Conservation (phyloP, 2,329 filamentous ascomycete genomes). For the Paecilomyces dactylethromorphus region DNA sequence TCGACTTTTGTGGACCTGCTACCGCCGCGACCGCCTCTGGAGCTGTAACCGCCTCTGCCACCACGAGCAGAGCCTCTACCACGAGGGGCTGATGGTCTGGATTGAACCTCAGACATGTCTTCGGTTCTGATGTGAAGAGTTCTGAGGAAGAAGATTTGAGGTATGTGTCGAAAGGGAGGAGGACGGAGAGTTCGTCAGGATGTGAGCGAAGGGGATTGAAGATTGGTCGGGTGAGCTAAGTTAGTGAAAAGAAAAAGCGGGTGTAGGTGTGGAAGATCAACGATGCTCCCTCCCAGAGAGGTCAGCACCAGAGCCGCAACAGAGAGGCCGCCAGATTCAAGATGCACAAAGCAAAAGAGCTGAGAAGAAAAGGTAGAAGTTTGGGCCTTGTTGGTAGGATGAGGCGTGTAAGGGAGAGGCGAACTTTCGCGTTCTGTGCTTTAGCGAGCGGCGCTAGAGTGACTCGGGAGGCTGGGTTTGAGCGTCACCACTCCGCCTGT, state of each 20-base stretch:
- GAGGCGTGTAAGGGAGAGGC: conserved; percentile 8
- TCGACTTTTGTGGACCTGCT: conserved; percentile 68
- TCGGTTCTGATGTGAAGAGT: conserved; percentile 30
- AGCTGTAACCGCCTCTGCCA: conserved; percentile 68
- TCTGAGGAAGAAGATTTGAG: conserved; percentile 18
- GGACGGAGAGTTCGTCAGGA: conserved; percentile 15
- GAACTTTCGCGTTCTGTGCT: conserved; percentile 14
- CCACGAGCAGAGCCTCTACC: conserved; percentile 87
- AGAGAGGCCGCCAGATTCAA: conserved; percentile 21
- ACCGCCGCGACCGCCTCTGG: conserved; percentile 63
- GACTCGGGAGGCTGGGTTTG: conserved; percentile 3
- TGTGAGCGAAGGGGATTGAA: conserved; percentile 19
- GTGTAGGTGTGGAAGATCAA: conserved; percentile 21
- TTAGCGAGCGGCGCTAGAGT: conserved; percentile 25
- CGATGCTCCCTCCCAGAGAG: conserved; percentile 33
- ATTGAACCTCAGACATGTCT: conserved; percentile 90
- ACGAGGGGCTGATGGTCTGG: conserved; percentile 73
- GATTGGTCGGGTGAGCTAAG: conserved; percentile 20
- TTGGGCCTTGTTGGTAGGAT: conserved; percentile 11
- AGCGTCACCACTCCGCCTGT: conserved; percentile 1
- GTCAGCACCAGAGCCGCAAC: conserved; percentile 30
- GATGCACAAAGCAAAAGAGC: conserved; percentile 11
- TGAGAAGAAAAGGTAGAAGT: conserved; percentile 10
- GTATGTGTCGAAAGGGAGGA: conserved; percentile 18
- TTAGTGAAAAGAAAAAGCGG: conserved; percentile 20